phyloP scores from a whole-genome alignment of 129 eudicot species.

The Centaurea solstitialis region DNA sequence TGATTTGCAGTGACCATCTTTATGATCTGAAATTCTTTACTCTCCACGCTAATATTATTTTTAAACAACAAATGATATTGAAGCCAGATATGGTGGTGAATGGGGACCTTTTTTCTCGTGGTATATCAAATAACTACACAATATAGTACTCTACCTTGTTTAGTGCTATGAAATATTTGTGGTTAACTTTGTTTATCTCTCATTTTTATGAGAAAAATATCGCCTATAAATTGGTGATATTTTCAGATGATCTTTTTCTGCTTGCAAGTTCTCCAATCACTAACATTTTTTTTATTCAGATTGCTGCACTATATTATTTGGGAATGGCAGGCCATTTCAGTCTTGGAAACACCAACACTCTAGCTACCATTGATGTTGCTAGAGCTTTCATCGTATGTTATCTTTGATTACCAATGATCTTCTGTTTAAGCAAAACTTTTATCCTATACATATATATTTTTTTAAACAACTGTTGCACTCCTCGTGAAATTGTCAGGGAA shows the following conservation, averaged over 20 bases:
- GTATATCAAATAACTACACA: not conserved
- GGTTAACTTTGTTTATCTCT: no score
- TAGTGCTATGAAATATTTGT: not conserved
- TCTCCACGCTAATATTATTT: no score
- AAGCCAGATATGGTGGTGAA: not conserved
- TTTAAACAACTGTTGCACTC: not conserved
- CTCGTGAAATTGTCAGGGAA: slow-evolving; percentile 54
- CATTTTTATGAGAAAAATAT: no score
- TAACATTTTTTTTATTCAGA: slow-evolving; percentile 34
- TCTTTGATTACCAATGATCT: slow-evolving; percentile 1
- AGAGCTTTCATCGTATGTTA: slow-evolving; percentile 82
- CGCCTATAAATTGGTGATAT: no score
- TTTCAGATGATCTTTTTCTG: not conserved
- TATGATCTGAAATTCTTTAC: no score
- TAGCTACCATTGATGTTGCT: slow-evolving; percentile 97
- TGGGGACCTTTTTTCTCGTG: not conserved
- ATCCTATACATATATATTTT: not conserved
- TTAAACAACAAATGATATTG: not conserved
- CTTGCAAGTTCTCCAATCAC: slow-evolving; percentile 9
- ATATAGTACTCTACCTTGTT: not conserved
- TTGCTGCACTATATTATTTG: slow-evolving; percentile 77
- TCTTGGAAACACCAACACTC: slow-evolving; percentile 91
- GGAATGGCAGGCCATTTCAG: slow-evolving; percentile 97
- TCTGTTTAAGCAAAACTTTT: not conserved
- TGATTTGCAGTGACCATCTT: no score